phyloP scores from a whole-genome alignment of 805 yeast genomes.

The Barnettozyma salicaria region DNA sequence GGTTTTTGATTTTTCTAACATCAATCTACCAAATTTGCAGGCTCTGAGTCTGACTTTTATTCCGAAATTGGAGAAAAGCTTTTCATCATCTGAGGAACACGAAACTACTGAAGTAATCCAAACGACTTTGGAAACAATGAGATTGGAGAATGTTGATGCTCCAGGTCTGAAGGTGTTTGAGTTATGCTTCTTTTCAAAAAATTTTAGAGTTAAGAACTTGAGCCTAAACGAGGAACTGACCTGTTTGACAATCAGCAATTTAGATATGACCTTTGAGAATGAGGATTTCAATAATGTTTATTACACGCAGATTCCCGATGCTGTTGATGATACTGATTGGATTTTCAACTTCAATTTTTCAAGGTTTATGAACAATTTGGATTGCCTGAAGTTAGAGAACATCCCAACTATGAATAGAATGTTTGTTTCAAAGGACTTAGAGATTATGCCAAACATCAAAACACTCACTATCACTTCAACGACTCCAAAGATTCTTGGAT shows the following conservation, averaged over 20 bases:
- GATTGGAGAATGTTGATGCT: neutral
- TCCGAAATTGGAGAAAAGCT: neutral
- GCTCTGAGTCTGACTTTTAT: constrained; percentile 1
- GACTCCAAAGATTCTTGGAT: neutral
- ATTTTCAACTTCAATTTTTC: constrained; percentile 4
- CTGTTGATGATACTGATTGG: neutral
- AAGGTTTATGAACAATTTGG: neutral
- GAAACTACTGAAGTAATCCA: neutral
- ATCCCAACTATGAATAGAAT: constrained; percentile 1
- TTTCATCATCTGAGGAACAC: neutral
- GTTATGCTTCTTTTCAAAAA: constrained; percentile 1
- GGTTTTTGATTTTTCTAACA: neutral
- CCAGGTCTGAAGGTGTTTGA: neutral
- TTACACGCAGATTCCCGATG: neutral
- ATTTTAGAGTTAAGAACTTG: constrained; percentile 1
- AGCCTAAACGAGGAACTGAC: constrained; percentile 1
- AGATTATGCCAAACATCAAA: neutral
- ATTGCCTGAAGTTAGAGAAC: constrained; percentile 1
- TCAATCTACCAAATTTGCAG: constrained; percentile 2
- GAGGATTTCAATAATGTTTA: neutral
- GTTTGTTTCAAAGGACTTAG: constrained; percentile 1
- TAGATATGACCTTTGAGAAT: neutral
- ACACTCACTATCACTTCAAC: neutral
- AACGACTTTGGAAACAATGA: neutral
- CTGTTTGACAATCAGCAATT: neutral